phyloP scores from a whole-genome alignment of 75 land plant genomes.

The Gnetum montanum region DNA sequence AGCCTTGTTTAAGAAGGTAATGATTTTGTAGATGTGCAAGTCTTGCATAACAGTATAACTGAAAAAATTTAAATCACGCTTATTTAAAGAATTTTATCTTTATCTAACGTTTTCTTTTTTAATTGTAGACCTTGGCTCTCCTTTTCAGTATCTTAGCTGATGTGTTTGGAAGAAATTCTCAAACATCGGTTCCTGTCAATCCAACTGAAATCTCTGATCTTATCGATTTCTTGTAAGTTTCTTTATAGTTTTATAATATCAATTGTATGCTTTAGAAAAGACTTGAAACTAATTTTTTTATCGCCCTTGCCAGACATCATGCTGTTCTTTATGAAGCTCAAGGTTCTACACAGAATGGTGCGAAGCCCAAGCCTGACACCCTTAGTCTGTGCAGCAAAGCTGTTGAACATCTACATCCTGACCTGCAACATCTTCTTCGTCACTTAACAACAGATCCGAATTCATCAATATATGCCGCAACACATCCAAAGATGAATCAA shows the following conservation, averaged over 20 bases:
- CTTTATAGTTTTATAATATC: neutral
- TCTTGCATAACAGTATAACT: no score
- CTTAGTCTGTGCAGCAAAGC: constrained; percentile 62
- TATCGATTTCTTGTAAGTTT: constrained; percentile 74
- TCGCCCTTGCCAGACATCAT: constrained; percentile 7
- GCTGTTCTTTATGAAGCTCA: constrained; percentile 9
- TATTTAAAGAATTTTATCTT: no score
- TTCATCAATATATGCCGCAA: constrained; percentile 91
- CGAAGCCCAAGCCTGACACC: constrained; percentile 53
- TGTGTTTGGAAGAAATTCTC: constrained; percentile 85
- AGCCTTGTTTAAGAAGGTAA: constrained; percentile 75
- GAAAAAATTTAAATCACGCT: no score
- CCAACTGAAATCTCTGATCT: constrained; percentile 82
- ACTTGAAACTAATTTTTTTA: no score
- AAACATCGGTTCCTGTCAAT: constrained; percentile 35
- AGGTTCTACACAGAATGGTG: constrained; percentile 36
- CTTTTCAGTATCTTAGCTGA: constrained; percentile 74
- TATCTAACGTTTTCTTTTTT: no score
- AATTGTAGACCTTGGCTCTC: constrained; percentile 67
- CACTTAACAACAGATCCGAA: constrained; percentile 70
- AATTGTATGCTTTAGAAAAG: no score
- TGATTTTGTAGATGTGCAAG: no score
- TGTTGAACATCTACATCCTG: constrained; percentile 76
- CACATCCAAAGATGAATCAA: constrained; percentile 75
- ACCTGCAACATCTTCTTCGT: constrained; percentile 73